Evolutionary conservation across 257 asterid species (phyloP).

Genomic region (Nicotiana knightiana): DNA sequence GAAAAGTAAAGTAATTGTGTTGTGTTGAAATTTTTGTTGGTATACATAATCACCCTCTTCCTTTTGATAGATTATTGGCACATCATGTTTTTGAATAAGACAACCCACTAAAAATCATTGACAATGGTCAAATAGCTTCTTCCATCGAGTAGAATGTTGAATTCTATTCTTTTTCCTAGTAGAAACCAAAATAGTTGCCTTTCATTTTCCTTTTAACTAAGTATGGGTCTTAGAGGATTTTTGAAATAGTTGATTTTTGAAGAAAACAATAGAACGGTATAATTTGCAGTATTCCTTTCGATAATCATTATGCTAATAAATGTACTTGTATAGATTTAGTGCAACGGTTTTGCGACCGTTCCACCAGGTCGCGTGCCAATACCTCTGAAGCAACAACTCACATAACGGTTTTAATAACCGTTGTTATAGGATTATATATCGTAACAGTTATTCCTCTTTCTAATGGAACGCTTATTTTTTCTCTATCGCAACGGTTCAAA

Average conservation of each 20-base stretch:
- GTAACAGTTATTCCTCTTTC: too few relatives aligned
- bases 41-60: slow-evolving; percentile 10
- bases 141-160: neutral
- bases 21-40: slow-evolving; percentile 27
- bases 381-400: too few relatives aligned
- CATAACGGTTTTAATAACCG: too few relatives aligned
- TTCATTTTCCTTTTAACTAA: neutral
- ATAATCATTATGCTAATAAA: neutral
- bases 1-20: slow-evolving; percentile 35
- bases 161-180: neutral
- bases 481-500: too few relatives aligned
- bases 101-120: slow-evolving; percentile 16
- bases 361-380: too few relatives aligned
- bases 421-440: too few relatives aligned
- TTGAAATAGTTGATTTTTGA: neutral
- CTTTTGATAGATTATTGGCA: slow-evolving; percentile 47
- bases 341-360: too few relatives aligned
- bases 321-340: too few relatives aligned
- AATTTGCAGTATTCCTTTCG: neutral
- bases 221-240: neutral
- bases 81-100: slow-evolving; percentile 42
- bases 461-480: too few relatives aligned
- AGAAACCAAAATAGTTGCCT: neutral
- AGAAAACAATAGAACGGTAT: neutral
- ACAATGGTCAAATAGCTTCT: slow-evolving; percentile 19